phyloP scores from a whole-genome alignment of 768 basidiomycete genomes.

The Leccinellum rugosiceps region DNA sequence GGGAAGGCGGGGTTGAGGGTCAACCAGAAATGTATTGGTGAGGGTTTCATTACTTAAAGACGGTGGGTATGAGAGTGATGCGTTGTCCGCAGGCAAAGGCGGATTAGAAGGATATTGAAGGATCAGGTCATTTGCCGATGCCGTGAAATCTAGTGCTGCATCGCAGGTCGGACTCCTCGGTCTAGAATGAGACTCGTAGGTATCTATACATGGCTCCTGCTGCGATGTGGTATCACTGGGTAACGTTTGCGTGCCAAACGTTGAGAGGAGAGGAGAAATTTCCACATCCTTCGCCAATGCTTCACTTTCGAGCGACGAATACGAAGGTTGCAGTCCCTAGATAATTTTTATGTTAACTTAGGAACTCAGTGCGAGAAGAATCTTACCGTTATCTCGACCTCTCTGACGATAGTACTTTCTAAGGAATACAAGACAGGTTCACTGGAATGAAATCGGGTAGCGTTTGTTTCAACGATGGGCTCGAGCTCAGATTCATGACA shows the following conservation, averaged over 20 bases:
- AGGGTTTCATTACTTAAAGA: background rate
- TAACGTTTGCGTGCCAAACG: background rate
- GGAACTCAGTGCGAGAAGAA: constrained; percentile 1
- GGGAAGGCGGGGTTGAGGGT: constrained; percentile 14
- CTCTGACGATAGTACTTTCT: background rate
- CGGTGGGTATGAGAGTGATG: background rate
- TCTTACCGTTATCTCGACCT: constrained; percentile 11
- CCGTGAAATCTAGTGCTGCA: background rate
- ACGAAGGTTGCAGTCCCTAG: background rate
- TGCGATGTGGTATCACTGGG: background rate
- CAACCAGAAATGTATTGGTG: background rate
- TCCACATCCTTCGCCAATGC: background rate
- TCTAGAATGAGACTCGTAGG: background rate
- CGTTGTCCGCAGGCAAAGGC: background rate
- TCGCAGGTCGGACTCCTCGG: background rate
- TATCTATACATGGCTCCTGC: background rate
- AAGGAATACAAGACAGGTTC: background rate
- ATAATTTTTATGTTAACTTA: constrained; percentile 10
- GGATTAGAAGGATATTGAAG: background rate
- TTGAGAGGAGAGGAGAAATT: background rate
- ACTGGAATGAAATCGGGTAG: background rate
- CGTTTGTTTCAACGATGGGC: background rate
- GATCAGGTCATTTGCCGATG: background rate
- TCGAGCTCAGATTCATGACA: constrained; percentile 23
- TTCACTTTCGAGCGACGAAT: background rate